phyloP scores from a whole-genome alignment of 169 alveolate genomes.

The Plasmodium knowlesi region DNA sequence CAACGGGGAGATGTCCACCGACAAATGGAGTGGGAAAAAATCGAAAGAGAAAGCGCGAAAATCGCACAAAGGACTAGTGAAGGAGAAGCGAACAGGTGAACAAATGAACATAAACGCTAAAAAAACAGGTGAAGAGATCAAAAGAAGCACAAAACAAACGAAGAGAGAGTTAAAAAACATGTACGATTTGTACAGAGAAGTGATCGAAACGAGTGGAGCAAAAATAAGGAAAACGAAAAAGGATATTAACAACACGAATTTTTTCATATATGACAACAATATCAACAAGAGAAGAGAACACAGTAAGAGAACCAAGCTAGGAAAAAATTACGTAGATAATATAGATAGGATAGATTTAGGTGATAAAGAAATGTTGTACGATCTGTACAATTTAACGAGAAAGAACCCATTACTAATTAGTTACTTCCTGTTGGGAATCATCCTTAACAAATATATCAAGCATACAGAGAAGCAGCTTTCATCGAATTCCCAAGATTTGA shows the following conservation, averaged over 20 bases:
- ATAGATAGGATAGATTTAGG: slow-evolving; percentile 86
- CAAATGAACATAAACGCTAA: neutral
- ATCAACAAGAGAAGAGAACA: slow-evolving; percentile 22
- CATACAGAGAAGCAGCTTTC: slow-evolving; percentile 90
- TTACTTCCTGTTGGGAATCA: slow-evolving; percentile 83
- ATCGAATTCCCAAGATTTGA: slow-evolving; percentile 92
- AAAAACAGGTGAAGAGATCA: neutral
- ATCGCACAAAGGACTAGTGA: neutral
- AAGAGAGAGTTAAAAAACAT: slow-evolving; percentile 42
- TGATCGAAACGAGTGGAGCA: slow-evolving; percentile 71
- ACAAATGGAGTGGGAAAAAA: neutral
- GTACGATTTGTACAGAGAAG: slow-evolving; percentile 67
- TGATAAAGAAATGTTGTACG: slow-evolving; percentile 86
- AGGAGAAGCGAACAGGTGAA: neutral
- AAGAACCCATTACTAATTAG: slow-evolving; percentile 86
- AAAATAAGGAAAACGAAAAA: slow-evolving; percentile 76
- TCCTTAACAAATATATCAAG: slow-evolving; percentile 88
- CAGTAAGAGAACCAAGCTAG: slow-evolving; percentile 7
- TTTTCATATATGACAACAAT: slow-evolving; percentile 48
- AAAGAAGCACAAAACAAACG: neutral
- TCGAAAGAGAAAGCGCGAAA: neutral
- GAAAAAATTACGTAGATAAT: slow-evolving; percentile 48
- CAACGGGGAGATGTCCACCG: neutral
- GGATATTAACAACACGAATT: slow-evolving; percentile 68
- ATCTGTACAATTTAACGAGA: slow-evolving; percentile 78